Percentiles rank a stretch among this genome's conserved stretches.
Conservation (phyloP, 2,329 filamentous ascomycete species). For the Cordyceps cateniannulata region DNA sequence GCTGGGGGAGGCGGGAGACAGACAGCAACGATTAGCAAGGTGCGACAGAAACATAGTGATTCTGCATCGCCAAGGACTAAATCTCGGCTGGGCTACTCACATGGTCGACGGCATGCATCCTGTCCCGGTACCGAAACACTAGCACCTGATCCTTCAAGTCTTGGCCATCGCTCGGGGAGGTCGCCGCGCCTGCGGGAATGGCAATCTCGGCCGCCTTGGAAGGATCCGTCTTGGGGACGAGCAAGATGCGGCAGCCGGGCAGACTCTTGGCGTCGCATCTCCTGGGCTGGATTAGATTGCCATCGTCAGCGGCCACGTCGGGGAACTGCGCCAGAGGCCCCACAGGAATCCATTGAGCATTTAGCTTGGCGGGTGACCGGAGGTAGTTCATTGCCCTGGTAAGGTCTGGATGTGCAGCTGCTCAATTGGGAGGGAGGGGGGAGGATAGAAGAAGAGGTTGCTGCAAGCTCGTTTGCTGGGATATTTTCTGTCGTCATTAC, state of each 20-base stretch:
- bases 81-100: slow-evolving; percentile 34
- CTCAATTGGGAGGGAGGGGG: background rate
- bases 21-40: background rate
- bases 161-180: slow-evolving; percentile 21
- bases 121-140: slow-evolving; percentile 57
- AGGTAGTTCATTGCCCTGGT: slow-evolving; percentile 19
- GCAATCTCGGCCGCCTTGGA: slow-evolving; percentile 31
- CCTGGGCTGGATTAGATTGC: slow-evolving; percentile 30
- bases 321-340: slow-evolving; percentile 51
- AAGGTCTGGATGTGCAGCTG: background rate
- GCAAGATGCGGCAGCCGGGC: slow-evolving; percentile 55
- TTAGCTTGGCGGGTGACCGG: slow-evolving; percentile 18
- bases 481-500: background rate
- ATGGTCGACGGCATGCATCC: slow-evolving; percentile 63
- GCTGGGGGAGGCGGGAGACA: slow-evolving; percentile 28
- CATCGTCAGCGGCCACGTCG: slow-evolving; percentile 37
- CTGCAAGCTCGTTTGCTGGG: background rate
- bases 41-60: background rate
- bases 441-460: background rate
- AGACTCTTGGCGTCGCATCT: slow-evolving; percentile 32
- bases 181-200: slow-evolving; percentile 26
- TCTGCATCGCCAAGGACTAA: background rate
- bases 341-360: slow-evolving; percentile 44
- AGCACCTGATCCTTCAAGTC: slow-evolving; percentile 54
- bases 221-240: slow-evolving; percentile 35